Percentiles rank a stretch among this genome's conserved stretches.
These are phyloP conservation scores for Thelonectria rubi DNA, from an alignment of 2,329 filamentous ascomycete genomes.

Conservation along the genomic window DNA sequence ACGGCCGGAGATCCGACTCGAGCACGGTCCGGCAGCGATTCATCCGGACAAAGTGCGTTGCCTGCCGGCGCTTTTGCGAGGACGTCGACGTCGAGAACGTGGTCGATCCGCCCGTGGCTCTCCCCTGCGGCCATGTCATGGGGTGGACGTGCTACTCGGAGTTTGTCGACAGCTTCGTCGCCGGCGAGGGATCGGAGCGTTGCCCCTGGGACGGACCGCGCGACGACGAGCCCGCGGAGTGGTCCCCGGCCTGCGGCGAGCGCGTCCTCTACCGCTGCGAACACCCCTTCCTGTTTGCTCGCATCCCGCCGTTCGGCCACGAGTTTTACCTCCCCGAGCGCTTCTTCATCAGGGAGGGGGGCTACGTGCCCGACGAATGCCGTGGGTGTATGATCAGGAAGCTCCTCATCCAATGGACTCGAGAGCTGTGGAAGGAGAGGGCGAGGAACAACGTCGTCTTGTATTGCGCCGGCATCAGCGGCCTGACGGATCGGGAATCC, in stretches of 20 bases:
- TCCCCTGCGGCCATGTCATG: slow-evolving; percentile 39
- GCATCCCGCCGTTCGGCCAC: not conserved
- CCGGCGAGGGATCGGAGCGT: not conserved
- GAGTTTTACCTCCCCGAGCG: slow-evolving; percentile 8
- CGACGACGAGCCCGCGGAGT: slow-evolving; percentile 16
- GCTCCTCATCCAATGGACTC: slow-evolving; percentile 25
- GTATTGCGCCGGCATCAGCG: slow-evolving; percentile 1
- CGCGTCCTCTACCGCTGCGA: slow-evolving; percentile 32
- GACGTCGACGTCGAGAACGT: not conserved
- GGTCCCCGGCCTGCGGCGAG: slow-evolving; percentile 20
- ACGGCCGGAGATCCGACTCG: not conserved
- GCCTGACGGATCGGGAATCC: not conserved
- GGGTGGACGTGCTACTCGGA: slow-evolving; percentile 27
- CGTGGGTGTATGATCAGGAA: slow-evolving; percentile 25
- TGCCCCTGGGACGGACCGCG: slow-evolving; percentile 34
- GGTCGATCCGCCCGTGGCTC: slow-evolving; percentile 9
- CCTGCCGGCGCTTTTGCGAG: slow-evolving; percentile 30
- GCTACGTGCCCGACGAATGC: slow-evolving; percentile 20
- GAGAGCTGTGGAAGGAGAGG: not conserved
- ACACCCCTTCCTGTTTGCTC: slow-evolving; percentile 14
- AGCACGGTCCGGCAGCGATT: slow-evolving; percentile 19
- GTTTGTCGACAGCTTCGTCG: slow-evolving; percentile 7
- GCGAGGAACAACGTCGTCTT: slow-evolving; percentile 8
- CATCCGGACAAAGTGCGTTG: slow-evolving; percentile 30
- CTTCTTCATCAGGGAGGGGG: slow-evolving; percentile 5